Percentiles rank a stretch among this genome's conserved stretches.
phyloP scores from a whole-genome alignment of 352 stramenopile species.

The Globisporangium iwayamae region DNA sequence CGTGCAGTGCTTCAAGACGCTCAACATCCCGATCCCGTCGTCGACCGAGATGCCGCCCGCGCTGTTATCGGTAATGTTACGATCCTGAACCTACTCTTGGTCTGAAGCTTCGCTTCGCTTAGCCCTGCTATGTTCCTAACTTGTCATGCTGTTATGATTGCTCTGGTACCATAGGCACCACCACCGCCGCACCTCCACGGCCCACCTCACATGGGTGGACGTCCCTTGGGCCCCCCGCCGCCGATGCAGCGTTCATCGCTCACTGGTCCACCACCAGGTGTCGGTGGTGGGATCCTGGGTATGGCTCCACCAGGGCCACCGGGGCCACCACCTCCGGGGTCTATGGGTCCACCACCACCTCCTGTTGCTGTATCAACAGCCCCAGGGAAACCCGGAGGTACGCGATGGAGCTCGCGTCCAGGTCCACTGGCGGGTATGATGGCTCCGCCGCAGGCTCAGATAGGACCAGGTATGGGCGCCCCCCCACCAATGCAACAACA shows the following conservation, averaged over 20 bases:
- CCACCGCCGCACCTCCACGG: slow-evolving; percentile 11
- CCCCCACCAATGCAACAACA: slow-evolving; percentile 1
- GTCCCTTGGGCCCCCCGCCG: slow-evolving; percentile 11
- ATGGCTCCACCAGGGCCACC: slow-evolving; percentile 24
- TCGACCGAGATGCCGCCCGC: slow-evolving; percentile 51
- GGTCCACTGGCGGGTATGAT: slow-evolving; percentile 32
- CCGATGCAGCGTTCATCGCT: slow-evolving; percentile 32
- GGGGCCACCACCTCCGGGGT: slow-evolving; percentile 26
- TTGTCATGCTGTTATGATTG: not conserved
- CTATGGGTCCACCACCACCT: slow-evolving; percentile 34
- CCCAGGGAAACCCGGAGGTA: slow-evolving; percentile 41
- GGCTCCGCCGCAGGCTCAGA: slow-evolving; percentile 4
- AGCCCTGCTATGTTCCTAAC: not conserved
- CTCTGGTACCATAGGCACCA: not conserved
- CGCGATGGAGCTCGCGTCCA: slow-evolving; percentile 67
- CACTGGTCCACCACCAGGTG: slow-evolving; percentile 6
- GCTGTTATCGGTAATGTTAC: slow-evolving; percentile 22
- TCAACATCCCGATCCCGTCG: slow-evolving; percentile 77
- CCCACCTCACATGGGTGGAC: slow-evolving; percentile 8
- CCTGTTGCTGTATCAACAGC: slow-evolving; percentile 17
- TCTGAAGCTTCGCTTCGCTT: too few species aligned
- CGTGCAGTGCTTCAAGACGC: slow-evolving; percentile 81
- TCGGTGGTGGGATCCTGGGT: slow-evolving; percentile 15
- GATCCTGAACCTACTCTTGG: not conserved
- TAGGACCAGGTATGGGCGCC: not conserved